Evolutionary conservation across 2,329 filamentous ascomycete genomes (phyloP), one percentile per base, ranked within the genome.

Genomic region (Coniochaeta sp.): DNA sequence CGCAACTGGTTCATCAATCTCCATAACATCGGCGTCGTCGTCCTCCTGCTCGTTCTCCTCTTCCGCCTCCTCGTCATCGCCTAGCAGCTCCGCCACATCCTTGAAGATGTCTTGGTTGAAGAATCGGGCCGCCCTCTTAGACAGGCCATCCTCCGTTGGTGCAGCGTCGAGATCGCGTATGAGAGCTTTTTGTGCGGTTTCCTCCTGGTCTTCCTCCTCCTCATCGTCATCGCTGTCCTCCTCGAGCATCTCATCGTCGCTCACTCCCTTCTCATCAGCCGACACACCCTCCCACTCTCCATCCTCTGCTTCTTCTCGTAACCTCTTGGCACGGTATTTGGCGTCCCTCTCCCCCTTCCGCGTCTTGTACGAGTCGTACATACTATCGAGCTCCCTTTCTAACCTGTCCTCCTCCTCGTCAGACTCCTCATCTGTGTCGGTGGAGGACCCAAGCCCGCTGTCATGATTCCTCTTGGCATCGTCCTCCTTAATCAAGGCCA

Each of bases 101-200:
- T 91, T 85, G 75, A 99, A 99, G 35, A 99, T 86, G 58, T 96
- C 91, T 65, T 96, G 92, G 60, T 88, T 87, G 67, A 99, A 99
- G 72, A 99, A 99, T 55, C 86, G 80, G 9, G 86, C 81, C 8
- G 94, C 94, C 56, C 90, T 82, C 66, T 85, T 91, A 3, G 91
- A 95, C n/a, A 97, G 75, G 10, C 81, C 84, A 26, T 73, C 74
- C 7, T 71, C 67, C 32, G 72, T 70, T 4, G 69, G 70, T 7
- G 75, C 71, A 51, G 71, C 72, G 57, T 84, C 77, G 24, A 91
- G 73, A 55, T 87, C 83, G 1, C 81, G 85, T 46, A 87, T 68
- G 4, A 88, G 70, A 5, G 69, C 66, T 58, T 76, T 73, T 13
- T 74, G 72, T n/a, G 66, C 58, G 28, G 62, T 56, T 52, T 66